Base-by-base conservation (phyloP, 352 stramenopile genomes). In the Phytopythium oedochilum region DNA sequence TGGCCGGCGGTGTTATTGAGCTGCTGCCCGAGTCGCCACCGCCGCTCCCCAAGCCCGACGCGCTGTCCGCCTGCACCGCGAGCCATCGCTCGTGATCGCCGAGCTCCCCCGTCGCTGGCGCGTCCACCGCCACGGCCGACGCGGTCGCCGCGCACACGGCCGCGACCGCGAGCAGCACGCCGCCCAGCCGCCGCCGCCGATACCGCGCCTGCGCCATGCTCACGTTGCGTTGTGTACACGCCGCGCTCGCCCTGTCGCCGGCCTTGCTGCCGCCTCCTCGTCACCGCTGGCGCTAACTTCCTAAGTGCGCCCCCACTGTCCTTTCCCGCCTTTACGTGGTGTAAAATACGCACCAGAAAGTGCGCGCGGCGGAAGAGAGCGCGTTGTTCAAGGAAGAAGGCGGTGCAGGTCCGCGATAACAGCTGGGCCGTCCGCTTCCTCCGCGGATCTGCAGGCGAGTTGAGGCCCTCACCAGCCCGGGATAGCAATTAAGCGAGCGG, bases 81-180 rank as follows among this genome's bases (percentile, higher is more conserved):
- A 68, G 53, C 44, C 60, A 65, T 29, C 66, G 55, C 52, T 58
- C 44, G 28, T 26, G 12, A 4, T 15, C 9, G 25, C 23, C 23
- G 6, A 15, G 25, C 17, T 18, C 14, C 6, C 26, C 23, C 43
- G 9, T 18, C 12, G 44, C 26, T 10, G 3, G 5, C 28, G 31
- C 39, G n/a, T 59, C 48, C 49, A 64, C 20, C n/a, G 53, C 57
- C 46, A 57, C 40, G 26, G 55, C 64, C 36, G 46, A 52, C 7
- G 45, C 57, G 31, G 44, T 45, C 58, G 29, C 45, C 44, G 29
- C 29, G 46, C 46, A 53, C 43, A 35, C 26, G 29, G 18, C 52
- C 52, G 44, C 44, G 2, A 35, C 43, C 42, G n/a, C 53, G 32
- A 53, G 50, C 60, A 53, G 49, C 62, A 40, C 46, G 46, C 46